Evolutionary conservation across 495 filamentous ascomycete species (phyloP), one percentile per base, ranked within the genome.

Genomic region (Penicillium nucicola): DNA sequence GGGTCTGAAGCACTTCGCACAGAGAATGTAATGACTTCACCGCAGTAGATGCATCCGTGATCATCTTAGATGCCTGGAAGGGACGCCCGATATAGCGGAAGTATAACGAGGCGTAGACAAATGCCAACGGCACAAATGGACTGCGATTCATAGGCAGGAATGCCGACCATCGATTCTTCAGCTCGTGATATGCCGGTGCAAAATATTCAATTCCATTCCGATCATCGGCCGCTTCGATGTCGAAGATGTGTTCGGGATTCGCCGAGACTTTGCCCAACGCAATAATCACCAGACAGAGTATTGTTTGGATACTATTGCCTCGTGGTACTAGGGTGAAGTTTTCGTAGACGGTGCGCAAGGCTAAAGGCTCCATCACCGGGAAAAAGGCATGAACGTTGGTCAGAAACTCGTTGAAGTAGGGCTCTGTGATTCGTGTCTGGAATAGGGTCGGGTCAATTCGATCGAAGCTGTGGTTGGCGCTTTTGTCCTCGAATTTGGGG

Each of bases 81-180:
- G 57, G 53, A 8, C 57, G 34, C 30, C 53, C 50, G 23, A 51
- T 45, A 22, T 53, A 53, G 2, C 57, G 57, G 18, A 60, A 52
- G 34, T 60, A 60, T 17, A 60, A 35, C 15, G 57, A 60, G 22
- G 44, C 53, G 18, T 45, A 60, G 37, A 56, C 50, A 19, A 52
- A 53, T 12, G 53, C 45, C 31, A 60, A 20, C 7, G 57, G 57
- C 6, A 56, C 39, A 3, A 28, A 35, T 6, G 25, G 25, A 9
- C 25, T 28, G 5, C 42, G 25, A 13, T 60, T 53, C 23, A 37
- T 41, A 14, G 36, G 31, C 23, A 53, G 50, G 0, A 44, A 20
- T 10, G 36, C 25, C 11, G 40, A 37, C 19, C 39, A 35, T 11
- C 18, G 30, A 0, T 38, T 32, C 19, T 9, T 52, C 36, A 60